Conservation (phyloP, 305 asterid genomes). For the Fraxinus paxiana region DNA sequence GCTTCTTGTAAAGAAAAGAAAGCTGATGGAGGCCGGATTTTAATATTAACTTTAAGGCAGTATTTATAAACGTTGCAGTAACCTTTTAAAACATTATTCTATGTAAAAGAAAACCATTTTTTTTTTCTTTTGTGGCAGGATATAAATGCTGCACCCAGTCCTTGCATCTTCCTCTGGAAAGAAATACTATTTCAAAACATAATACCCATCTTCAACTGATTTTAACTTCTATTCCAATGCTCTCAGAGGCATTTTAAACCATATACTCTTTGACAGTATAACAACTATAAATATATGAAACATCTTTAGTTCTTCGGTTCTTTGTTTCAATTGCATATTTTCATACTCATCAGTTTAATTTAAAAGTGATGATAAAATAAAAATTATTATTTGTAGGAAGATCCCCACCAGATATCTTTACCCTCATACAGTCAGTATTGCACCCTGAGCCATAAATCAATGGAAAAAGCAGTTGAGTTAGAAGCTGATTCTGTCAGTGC, state of each 20-base stretch:
- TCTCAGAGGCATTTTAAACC: not conserved
- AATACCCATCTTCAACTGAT: not conserved
- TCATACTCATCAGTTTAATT: not conserved
- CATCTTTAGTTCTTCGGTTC: not conserved
- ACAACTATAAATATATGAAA: not conserved
- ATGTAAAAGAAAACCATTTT: not conserved
- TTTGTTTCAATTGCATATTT: not conserved
- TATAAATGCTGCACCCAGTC: not conserved
- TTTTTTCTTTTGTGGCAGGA: not conserved
- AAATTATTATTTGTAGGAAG: conserved; percentile 43
- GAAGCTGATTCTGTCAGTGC: conserved; percentile 30
- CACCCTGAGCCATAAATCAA: conserved; percentile 29
- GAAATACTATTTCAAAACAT: not conserved
- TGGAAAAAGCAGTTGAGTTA: conserved; percentile 32
- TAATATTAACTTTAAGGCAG: not conserved
- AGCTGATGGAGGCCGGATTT: not conserved
- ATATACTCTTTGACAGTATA: not conserved
- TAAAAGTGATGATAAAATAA: not conserved
- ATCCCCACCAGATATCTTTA: conserved; percentile 38
- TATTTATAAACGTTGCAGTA: not conserved
- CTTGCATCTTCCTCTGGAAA: not conserved
- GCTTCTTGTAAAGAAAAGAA: not conserved
- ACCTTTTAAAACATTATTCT: not conserved
- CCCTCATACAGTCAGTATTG: conserved; percentile 42
- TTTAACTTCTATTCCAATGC: not conserved